Evolutionary conservation across 2,329 filamentous ascomycete species (phyloP).

Genomic region (Talaromyces rugulosus): DNA sequence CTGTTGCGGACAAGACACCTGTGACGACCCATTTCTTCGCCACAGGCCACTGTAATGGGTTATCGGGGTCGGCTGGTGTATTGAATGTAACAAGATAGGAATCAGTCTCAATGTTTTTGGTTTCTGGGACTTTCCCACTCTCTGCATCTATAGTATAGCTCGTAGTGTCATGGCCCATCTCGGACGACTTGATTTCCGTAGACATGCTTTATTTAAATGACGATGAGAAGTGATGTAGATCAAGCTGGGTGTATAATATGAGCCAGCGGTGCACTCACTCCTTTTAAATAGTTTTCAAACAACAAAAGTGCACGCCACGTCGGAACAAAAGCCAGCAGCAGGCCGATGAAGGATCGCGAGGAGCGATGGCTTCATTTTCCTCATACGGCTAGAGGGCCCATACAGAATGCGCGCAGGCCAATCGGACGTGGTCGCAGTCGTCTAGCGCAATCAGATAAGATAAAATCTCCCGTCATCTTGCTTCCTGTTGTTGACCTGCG

Average conservation of each 20-base stretch:
- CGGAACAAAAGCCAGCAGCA: neutral
- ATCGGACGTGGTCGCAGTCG: neutral
- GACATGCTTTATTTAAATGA: neutral
- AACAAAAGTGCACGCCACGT: neutral
- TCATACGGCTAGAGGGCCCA: neutral
- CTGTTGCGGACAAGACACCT: constrained; percentile 47
- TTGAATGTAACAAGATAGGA: constrained; percentile 32
- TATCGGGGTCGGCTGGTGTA: constrained; percentile 36
- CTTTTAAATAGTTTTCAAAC: neutral
- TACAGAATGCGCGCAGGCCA: neutral
- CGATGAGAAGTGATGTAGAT: neutral
- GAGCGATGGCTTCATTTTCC: neutral
- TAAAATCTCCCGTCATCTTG: neutral
- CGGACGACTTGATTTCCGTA: neutral
- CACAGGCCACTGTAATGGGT: constrained; percentile 44
- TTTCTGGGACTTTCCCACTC: neutral
- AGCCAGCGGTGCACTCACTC: neutral
- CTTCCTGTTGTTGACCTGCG: neutral
- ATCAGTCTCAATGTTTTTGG: neutral
- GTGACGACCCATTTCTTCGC: constrained; percentile 51
- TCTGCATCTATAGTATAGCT: neutral
- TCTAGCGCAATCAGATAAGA: constrained; percentile 10
- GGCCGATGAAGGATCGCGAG: neutral
- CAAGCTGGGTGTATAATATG: neutral
- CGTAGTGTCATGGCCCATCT: neutral